Percentiles rank a stretch among this genome's conserved stretches.
Conservation (phyloP, 208 protist species). For the Tetramitus jugosus region DNA sequence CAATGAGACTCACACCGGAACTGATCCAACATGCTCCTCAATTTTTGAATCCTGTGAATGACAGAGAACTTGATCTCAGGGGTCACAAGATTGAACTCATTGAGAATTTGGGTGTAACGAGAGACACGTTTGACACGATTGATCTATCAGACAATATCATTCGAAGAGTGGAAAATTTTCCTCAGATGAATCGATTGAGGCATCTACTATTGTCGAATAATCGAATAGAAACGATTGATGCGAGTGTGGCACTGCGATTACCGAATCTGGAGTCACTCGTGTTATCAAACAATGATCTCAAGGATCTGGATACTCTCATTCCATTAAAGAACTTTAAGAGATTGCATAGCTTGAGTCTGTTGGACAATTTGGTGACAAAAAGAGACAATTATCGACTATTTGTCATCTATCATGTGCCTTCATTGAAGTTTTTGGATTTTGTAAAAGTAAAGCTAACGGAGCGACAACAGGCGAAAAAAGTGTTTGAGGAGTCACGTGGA, state of each 20-base stretch:
- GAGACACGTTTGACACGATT: background rate
- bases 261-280: background rate
- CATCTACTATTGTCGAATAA: background rate
- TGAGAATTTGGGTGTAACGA: constrained; percentile 4
- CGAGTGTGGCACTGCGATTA: background rate
- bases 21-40: background rate
- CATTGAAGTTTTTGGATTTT: background rate
- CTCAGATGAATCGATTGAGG: background rate
- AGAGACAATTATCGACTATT: constrained; percentile 1
- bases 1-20: constrained; percentile 5
- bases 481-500: background rate
- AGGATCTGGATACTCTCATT: background rate
- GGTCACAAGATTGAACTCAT: background rate
- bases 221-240: constrained; percentile 8
- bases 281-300: constrained; percentile 14
- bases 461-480: background rate
- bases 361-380: constrained; percentile 1
- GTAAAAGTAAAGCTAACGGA: background rate
- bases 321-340: background rate
- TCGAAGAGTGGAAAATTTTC: background rate
- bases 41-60: constrained; percentile 10
- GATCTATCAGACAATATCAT: constrained; percentile 14
- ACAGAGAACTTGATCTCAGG: constrained; percentile 3
- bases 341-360: background rate
- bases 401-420: background rate